Percentiles rank a stretch among this genome's conserved stretches.
phyloP scores from a whole-genome alignment of 1,284 basidiomycete genomes.

The Puccinia horiana region DNA sequence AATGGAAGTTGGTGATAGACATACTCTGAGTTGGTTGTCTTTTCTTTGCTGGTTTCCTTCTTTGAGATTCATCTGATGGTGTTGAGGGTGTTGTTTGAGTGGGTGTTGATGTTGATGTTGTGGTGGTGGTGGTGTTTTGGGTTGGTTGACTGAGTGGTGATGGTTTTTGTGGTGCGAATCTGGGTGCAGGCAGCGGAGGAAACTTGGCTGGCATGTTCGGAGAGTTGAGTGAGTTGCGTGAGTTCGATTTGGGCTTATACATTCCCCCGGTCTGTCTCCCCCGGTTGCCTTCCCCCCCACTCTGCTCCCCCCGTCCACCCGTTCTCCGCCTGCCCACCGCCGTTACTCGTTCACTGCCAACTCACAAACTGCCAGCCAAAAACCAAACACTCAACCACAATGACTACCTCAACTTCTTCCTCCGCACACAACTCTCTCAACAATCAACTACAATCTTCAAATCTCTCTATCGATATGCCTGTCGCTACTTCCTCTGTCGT shows the following conservation, averaged over 20 bases:
- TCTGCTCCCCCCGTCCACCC: background rate
- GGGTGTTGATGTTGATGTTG: background rate
- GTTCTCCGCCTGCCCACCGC: too few relatives aligned
- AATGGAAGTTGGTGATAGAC: background rate
- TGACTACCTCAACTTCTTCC: conserved; percentile 24
- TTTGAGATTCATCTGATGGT: background rate
- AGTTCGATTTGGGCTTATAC: too few relatives aligned
- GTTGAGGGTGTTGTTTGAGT: background rate
- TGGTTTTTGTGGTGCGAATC: conserved; percentile 46
- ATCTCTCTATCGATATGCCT: conserved; percentile 66
- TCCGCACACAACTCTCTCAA: conserved; percentile 48
- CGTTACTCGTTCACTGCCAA: too few relatives aligned
- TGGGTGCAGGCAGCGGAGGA: conserved; percentile 33
- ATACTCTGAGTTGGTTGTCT: background rate
- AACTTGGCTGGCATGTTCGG: conserved; percentile 37
- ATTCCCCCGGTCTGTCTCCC: too few relatives aligned
- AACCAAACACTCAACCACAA: background rate
- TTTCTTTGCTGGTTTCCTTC: background rate
- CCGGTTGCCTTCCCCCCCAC: background rate
- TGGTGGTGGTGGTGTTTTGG: background rate
- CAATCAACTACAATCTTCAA: conserved; percentile 50
- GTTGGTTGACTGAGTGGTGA: conserved; percentile 43
- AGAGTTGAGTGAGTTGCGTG: background rate
- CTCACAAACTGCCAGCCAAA: background rate
- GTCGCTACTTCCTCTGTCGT: conserved; percentile 66